phyloP scores from a whole-genome alignment of 2,329 filamentous ascomycete species.

The Neonectria neomacrospora region DNA sequence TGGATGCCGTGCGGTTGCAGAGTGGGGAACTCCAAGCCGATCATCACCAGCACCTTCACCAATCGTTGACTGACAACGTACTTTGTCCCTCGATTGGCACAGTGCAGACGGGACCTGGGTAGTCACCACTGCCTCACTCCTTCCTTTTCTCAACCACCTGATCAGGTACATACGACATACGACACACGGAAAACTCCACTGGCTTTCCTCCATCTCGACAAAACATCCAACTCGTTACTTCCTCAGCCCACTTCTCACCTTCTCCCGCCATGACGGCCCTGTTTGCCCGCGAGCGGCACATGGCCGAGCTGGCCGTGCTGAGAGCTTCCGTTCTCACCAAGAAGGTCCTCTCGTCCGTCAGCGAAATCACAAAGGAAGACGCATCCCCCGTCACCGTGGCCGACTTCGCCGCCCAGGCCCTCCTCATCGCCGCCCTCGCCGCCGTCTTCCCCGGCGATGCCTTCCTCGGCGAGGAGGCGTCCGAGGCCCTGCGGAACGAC shows the following conservation, averaged over 20 bases:
- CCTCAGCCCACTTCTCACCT: constrained; percentile 4
- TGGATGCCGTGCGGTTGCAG: background rate
- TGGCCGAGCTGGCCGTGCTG: constrained; percentile 61
- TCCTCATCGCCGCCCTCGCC: constrained; percentile 68
- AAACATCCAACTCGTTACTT: background rate
- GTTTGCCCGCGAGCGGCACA: constrained; percentile 45
- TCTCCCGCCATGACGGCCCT: constrained; percentile 34
- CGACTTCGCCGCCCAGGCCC: constrained; percentile 71
- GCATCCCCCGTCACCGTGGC: constrained; percentile 70
- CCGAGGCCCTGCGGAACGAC: constrained; percentile 62
- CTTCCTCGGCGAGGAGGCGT: constrained; percentile 72
- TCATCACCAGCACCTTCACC: constrained; percentile 1
- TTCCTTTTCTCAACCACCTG: no score
- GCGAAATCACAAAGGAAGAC: constrained; percentile 66
- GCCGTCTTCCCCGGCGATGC: constrained; percentile 63
- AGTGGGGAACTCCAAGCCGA: constrained; percentile 9
- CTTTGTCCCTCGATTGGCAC: background rate
- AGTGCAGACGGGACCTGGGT: no score
- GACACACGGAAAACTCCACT: no score
- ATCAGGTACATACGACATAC: no score
- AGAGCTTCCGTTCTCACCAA: constrained; percentile 69
- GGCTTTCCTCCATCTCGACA: background rate
- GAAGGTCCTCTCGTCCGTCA: constrained; percentile 54
- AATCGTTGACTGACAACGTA: constrained; percentile 13
- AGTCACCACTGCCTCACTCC: no score